Base-by-base conservation (phyloP, 768 basidiomycete species). In the Pulveroboletus sp. region DNA sequence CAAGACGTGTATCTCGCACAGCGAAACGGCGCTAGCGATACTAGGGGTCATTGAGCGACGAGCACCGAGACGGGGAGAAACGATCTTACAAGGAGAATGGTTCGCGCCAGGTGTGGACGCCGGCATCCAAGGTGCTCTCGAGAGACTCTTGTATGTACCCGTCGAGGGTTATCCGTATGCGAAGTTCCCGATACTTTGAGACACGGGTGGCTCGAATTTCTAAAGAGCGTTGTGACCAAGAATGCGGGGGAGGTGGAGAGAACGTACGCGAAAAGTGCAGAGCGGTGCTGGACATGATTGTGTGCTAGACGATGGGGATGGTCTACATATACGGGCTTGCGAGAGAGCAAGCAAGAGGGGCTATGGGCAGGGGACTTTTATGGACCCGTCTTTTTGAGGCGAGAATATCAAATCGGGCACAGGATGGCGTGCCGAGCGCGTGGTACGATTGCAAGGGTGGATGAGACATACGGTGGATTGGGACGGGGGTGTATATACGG, bases 321-420 rank as follows among this genome's bases (percentile, higher is more conserved):
- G 49, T 51, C 41, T n/a, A 51, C 61, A 63, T 56, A 61, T 51
- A 66, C 43, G 25, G 33, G 52, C 62, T 55, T 53, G 57, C 59
- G 38, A n/a, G 51, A 14, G 34, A n/a, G 55, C 62, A 56, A 57
- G 64, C 57, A 25, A 57, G 59, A 59, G 64, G 64, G 64, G 63
- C 62, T 57, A 62, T 59, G 64, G 64, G 64, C 64, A 66, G 59
- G 62, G 59, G 56, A 53, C 55, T 62, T 63, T 61, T 65, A 64
- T 56, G 55, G 58, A 36, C 42, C 43, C 41, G 47, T 32, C 31
- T 39, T 43, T n/a, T 13, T 49, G 27, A 45, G 50, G 40, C 40
- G 19, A 54, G 49, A 66, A 65, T 66, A 65, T 64, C 57, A 66
- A 65, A 65, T 65, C 63, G 55, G 17, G 51, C 64, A 65, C 64